A percentile compares a stretch with the other conserved stretches of the same genome.
These are phyloP conservation scores for Clohesyomyces aquaticus DNA, from an alignment of 495 filamentous ascomycete species.

Conservation along the genomic window DNA sequence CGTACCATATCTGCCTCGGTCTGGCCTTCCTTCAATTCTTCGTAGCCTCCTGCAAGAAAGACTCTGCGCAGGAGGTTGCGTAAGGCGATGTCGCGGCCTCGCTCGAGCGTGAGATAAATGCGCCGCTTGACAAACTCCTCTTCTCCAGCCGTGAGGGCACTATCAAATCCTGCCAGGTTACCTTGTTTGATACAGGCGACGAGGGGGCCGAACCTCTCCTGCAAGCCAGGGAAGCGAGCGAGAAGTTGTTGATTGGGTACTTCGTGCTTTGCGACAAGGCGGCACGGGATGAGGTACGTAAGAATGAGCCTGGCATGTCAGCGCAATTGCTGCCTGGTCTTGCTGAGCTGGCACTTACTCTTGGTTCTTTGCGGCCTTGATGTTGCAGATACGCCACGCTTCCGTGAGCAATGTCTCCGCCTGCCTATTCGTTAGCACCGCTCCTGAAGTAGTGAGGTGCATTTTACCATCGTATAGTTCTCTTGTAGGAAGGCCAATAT, in stretches of 20 bases:
- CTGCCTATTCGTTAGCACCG: slow-evolving; percentile 47
- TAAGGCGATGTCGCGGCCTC: slow-evolving; percentile 85
- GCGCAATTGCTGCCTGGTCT: background rate
- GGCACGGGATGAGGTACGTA: slow-evolving; percentile 93
- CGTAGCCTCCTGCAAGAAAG: slow-evolving; percentile 77
- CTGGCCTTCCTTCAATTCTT: slow-evolving; percentile 69
- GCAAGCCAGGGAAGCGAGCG: slow-evolving; percentile 72
- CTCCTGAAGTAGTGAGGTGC: too few relatives aligned
- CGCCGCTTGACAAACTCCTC: slow-evolving; percentile 91
- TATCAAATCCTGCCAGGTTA: slow-evolving; percentile 81
- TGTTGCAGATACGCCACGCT: slow-evolving; percentile 78
- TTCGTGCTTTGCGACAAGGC: slow-evolving; percentile 81
- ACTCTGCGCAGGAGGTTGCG: slow-evolving; percentile 91
- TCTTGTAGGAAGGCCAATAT: slow-evolving; percentile 90
- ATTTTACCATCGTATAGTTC: slow-evolving; percentile 72
- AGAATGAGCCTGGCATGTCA: slow-evolving; percentile 70
- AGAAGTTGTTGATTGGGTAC: slow-evolving; percentile 76
- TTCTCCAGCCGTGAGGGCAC: slow-evolving; percentile 77
- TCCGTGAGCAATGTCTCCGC: slow-evolving; percentile 78
- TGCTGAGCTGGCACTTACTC: slow-evolving; percentile 64
- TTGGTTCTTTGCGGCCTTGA: slow-evolving; percentile 69
- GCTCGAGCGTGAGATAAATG: slow-evolving; percentile 91
- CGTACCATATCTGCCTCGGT: slow-evolving; percentile 55
- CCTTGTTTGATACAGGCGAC: slow-evolving; percentile 75
- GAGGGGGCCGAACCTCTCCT: slow-evolving; percentile 76